Base-by-base conservation (phyloP, 192 early-diverging fungal species). In the Fimicolochytrium jonesii region DNA sequence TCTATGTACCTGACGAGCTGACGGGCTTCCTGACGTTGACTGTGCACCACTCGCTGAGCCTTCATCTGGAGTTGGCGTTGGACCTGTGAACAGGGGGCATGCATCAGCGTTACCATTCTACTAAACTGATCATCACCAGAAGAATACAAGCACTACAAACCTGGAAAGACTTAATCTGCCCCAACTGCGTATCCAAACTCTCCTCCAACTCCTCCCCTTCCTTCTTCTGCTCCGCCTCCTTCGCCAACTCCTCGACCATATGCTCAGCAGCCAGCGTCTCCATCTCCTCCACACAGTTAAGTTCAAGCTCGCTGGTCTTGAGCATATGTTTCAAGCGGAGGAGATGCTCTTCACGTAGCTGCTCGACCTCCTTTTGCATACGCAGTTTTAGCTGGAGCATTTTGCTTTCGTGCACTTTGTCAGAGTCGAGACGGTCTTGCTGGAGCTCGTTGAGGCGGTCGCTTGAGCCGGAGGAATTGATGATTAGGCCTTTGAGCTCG, bases 281-380 rank as follows among this genome's bases (percentile, higher is more conserved):
- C 20, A 41, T 25, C 23, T 37, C 54, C 5, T 45, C 54, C 13
- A 37, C 25, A 15, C 59, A 42, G 18, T 44, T 55, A n/a, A 66
- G 33, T 31, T 66, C 64, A 10, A 59, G 35, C 20, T 59, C 54
- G 26, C 36, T 31, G 22, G 33, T 13, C 36, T 66, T 41, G 18
- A 31, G 58, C 26, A 66, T 56, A 33, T 66, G 64, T 31, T 66
- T 66, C 28, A 66, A 31, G 28, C 47, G 41, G n/a, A 66, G 23
- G 25, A 66, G 55, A 26, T 66, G 64, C 55, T 59, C 55, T 34
- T 66, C 64, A 13, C 64, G 52, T 20, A 66, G 32, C 33, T 66
- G 64, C 30, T 66, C 64, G 15, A 43, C 54, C 42, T 64, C 62
- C 30, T 64, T 64, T 26, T 64, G 62, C 62, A 59, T 57, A 25